Conservation (phyloP, 2,329 filamentous ascomycete genomes). For the Fusarium pininemorale region DNA sequence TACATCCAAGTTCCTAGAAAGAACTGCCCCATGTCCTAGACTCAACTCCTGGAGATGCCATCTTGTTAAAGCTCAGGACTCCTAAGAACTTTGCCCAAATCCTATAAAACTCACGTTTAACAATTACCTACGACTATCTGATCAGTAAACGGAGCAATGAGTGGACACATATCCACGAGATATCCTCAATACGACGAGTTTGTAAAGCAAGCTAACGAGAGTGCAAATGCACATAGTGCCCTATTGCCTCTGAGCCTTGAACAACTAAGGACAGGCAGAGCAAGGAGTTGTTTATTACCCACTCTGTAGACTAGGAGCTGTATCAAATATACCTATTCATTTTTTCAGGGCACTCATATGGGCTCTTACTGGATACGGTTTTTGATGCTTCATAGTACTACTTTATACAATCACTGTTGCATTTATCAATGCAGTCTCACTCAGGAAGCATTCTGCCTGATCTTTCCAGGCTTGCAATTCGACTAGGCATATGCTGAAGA, state of each 20-base stretch:
- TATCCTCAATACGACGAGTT: background rate
- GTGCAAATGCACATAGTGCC: background rate
- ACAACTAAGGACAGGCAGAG: background rate
- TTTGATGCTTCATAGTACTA: background rate
- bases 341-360: background rate
- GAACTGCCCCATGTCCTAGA: background rate
- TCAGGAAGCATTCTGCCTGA: background rate
- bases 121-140: background rate
- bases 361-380: background rate
- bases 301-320: slow-evolving; percentile 7
- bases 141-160: background rate
- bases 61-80: background rate
- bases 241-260: background rate
- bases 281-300: background rate
- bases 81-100: too few species aligned
- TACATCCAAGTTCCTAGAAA: background rate
- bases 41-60: background rate
- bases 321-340: background rate
- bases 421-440: background rate
- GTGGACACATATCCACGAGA: background rate
- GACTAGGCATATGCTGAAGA: background rate
- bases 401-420: slow-evolving; percentile 6
- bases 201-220: background rate
- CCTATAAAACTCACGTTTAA: background rate
- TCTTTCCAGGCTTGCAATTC: background rate